Evolutionary conservation across 305 asterid genomes (phyloP), one percentile per base, ranked within the genome.

Genomic region (Fraxinus baroniana): DNA sequence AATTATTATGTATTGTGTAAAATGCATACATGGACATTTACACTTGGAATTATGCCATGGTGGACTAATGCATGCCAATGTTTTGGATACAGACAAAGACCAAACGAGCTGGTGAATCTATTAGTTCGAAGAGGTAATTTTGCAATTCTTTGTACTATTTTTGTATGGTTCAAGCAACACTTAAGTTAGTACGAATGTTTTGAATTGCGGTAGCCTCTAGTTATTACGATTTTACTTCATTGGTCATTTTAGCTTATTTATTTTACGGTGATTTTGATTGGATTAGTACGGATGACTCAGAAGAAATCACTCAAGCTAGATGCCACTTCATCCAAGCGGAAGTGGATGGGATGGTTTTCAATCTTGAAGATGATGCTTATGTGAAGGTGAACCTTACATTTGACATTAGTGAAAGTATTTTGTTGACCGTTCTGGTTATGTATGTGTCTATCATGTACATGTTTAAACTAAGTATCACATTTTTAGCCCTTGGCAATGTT

Each of bases 281-380:
- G 77, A 13, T 2, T 3, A 84, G 82, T 70, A 66, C 2, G n/a
- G 33, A 62, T 7, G 71, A 62, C 17, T 8, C 71, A 20, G 36
- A 28, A 66, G 90, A 90, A 28, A 4, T 81, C 4, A 44, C 83
- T 2, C 91, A 88, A 73, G 98, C 97, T 0, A 84, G 60, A 80
- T 26, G 77, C 37, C 97, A 94, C 78, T 94, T 60, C 78, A 4
- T 49, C 2, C 81, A 85, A 77, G 92, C 93, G 0, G 76, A 86
- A 71, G 92, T 91, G 64, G 98, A 94, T 74, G 90, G 89, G 3
- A 84, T 75, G 17, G 77, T 87, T 76, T 94, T 46, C 79, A 35
- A 12, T 18, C 83, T 94, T 30, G 87, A 83, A 7, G 98, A 94
- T 75, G 90, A 94, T 85, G 95, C 95, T 2, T 80, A 49, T 77